Base-by-base conservation (phyloP, 2,329 filamentous ascomycete genomes). In the Coniochaeta hoffmannii region DNA sequence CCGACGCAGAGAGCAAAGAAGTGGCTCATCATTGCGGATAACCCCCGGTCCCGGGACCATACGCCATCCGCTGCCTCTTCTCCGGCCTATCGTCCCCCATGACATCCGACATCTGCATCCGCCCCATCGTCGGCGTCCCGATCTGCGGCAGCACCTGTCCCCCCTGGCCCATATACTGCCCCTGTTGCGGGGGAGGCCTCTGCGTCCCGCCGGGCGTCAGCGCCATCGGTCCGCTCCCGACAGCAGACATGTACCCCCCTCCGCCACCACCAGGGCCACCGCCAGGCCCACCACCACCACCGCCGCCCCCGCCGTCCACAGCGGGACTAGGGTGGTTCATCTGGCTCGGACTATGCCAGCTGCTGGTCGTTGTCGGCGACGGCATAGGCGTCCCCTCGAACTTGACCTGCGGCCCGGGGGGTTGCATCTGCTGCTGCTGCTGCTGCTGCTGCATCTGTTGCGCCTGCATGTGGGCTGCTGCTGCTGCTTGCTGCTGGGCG, bases 371-470 rank as follows among this genome's bases (percentile, higher is more conserved):
- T 10, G 76, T 71, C 3, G 79, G 76, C 2, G 79, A 80, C 55
- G 79, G 77, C 56, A 80, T 78, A n/a, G 79, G 78, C 2, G 78
- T 76, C 53, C 80, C 77, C 57, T 76, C 74, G 57, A 81, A 81
- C 62, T 83, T 83, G 55, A 73, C 68, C 24, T 69, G 65, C 8
- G 65, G 65, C 59, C 58, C 65, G 17, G 65, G 64, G 67, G 19
- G 60, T 53, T 66, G 19, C 68, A 24, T 65, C 65, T 53, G 66
- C 60, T 26, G 65, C 68, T 65, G 44, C 62, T 68, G n/a, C n/a
- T n/a, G n/a, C n/a, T n/a, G n/a, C n/a, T n/a, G n/a, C n/a, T 38
- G 36, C 68, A 26, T 61, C 55, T 66, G 41, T 67, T 17, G 65
- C 65, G 53, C 68, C 60, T 30, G 65, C 36, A 41, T 41, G 8